Evolutionary conservation across 1,139 yeast genomes (phyloP).

Genomic region (Sugiyamaella grinbergsii): DNA sequence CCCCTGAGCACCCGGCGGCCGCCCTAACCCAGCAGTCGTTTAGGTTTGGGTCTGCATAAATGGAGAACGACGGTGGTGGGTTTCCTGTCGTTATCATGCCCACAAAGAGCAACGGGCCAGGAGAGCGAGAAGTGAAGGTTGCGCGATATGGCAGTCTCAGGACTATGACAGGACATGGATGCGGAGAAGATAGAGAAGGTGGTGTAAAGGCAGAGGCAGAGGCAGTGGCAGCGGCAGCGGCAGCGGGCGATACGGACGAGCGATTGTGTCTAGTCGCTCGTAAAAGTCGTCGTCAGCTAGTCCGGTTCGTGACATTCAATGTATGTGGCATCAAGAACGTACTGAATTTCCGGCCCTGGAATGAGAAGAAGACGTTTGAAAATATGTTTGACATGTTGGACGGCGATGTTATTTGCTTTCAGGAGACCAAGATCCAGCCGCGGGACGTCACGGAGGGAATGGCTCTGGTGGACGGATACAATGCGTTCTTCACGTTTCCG

Average conservation of each 20-base stretch:
- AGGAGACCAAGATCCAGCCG: conserved; percentile 75
- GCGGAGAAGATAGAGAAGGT: not conserved
- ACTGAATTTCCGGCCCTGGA: conserved; percentile 84
- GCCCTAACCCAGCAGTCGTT: conserved; percentile 1
- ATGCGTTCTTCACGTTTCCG: conserved; percentile 72
- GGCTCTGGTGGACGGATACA: conserved; percentile 60
- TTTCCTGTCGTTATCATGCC: too few species aligned
- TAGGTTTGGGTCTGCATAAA: not conserved
- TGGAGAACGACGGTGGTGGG: not conserved
- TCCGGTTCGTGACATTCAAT: conserved; percentile 71
- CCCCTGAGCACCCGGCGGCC: not conserved
- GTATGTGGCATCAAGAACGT: conserved; percentile 83
- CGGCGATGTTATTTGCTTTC: conserved; percentile 81
- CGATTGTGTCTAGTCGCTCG: not conserved
- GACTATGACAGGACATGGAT: not conserved
- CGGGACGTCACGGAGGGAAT: conserved; percentile 51
- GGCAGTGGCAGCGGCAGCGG: not conserved
- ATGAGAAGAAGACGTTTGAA: conserved; percentile 51
- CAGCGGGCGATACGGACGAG: not conserved
- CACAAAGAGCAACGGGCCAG: too few species aligned
- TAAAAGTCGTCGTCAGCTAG: not conserved
- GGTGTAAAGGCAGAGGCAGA: not conserved
- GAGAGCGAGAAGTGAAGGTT: too few species aligned
- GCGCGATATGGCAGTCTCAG: not conserved
- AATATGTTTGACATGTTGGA: conserved; percentile 55